Conservation (phyloP, 805 yeast species). For the Candida khao-thaluensis region DNA sequence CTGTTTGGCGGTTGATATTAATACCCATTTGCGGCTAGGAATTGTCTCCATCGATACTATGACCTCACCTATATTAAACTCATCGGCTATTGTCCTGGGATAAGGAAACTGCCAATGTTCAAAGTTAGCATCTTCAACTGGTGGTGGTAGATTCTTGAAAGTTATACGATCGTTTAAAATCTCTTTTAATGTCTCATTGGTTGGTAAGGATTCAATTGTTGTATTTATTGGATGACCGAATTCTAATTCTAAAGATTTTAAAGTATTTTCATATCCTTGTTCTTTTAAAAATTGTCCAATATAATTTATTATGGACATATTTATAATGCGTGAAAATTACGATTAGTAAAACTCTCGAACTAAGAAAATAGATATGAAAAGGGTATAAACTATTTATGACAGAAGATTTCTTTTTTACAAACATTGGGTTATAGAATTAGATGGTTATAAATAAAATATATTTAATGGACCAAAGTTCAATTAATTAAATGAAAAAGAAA, state of each 20-base stretch:
- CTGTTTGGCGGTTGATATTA: conserved; percentile 15
- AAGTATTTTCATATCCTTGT: conserved; percentile 47
- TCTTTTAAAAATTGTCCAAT: conserved; percentile 60
- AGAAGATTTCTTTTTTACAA: too few species aligned
- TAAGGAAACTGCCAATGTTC: conserved; percentile 33
- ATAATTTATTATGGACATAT: conserved; percentile 19
- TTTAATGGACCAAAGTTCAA: too few species aligned
- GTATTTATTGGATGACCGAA: conserved; percentile 34
- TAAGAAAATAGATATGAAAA: too few species aligned
- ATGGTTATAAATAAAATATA: too few species aligned
- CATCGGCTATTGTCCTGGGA: conserved; percentile 19
- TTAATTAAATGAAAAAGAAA: too few species aligned
- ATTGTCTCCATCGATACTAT: conserved; percentile 22
- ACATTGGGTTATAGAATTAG: too few species aligned
- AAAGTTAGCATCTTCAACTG: conserved; percentile 15
- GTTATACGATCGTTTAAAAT: conserved; percentile 39
- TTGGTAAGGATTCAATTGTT: conserved; percentile 14
- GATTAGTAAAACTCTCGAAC: too few species aligned
- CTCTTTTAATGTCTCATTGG: conserved; percentile 37
- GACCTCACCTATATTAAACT: conserved; percentile 21
- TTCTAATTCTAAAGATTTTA: conserved; percentile 49
- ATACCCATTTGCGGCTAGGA: conserved; percentile 2
- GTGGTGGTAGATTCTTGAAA: conserved; percentile 21
- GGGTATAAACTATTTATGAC: too few species aligned
- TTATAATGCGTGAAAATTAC: too few species aligned